These are phyloP conservation scores for Vitis amurensis DNA, from an alignment of 164 flowering plant species.

Conservation along the genomic window DNA sequence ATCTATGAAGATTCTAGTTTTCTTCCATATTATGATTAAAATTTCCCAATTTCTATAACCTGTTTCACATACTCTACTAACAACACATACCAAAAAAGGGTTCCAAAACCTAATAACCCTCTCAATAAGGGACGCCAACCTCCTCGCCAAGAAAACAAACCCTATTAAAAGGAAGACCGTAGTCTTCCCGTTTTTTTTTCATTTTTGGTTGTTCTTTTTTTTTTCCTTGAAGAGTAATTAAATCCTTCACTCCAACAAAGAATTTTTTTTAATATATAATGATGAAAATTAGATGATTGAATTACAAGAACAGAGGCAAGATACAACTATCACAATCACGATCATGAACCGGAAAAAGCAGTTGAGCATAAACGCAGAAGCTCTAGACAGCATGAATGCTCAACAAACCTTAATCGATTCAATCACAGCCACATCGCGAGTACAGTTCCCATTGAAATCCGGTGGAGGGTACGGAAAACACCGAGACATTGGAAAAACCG, in stretches of 20 bases:
- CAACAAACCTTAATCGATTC: constrained; percentile 63
- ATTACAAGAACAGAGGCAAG: background rate
- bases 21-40: too few species aligned
- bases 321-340: constrained; percentile 3
- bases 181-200: background rate
- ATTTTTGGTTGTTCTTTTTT: background rate
- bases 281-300: background rate
- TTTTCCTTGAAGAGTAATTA: background rate
- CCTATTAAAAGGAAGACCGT: background rate
- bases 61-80: background rate
- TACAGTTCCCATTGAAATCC: constrained; percentile 28
- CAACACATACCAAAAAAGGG: background rate
- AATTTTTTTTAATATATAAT: too few species aligned
- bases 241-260: background rate
- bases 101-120: background rate
- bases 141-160: background rate
- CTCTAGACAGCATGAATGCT: constrained; percentile 15
- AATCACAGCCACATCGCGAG: constrained; percentile 30
- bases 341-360: constrained; percentile 8
- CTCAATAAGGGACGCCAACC: background rate
- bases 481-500: constrained; percentile 34
- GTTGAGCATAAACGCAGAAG: constrained; percentile 26
- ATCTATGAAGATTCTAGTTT: too few species aligned
- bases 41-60: background rate
- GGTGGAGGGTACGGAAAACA: constrained; percentile 56